Evolutionary conservation across 2,329 filamentous ascomycete genomes (phyloP).

Genomic region (Apiospora rasikravindrae): DNA sequence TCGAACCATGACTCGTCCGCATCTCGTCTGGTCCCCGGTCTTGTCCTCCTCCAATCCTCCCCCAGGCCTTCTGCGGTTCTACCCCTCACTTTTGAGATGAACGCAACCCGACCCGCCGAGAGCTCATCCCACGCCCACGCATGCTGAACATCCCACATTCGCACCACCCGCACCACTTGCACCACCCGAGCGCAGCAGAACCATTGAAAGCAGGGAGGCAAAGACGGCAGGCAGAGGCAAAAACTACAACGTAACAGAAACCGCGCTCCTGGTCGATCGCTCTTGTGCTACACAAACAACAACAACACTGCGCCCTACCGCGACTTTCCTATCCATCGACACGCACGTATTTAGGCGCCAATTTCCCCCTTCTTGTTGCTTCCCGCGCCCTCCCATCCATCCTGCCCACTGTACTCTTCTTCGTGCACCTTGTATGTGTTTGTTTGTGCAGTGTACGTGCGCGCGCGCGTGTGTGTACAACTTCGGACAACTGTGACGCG

Average conservation of each 20-base stretch:
- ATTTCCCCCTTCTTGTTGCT: not conserved
- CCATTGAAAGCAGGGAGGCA: not conserved
- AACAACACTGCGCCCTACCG: not conserved
- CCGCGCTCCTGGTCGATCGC: not conserved
- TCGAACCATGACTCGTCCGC: not conserved
- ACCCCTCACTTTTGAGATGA: constrained; percentile 6
- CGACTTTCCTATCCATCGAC: not conserved
- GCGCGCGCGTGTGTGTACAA: not conserved
- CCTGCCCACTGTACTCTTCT: not conserved
- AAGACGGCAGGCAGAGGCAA: not conserved
- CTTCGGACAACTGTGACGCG: not conserved
- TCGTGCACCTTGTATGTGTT: not conserved
- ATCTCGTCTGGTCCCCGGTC: not conserved
- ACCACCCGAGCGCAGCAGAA: not conserved
- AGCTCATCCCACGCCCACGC: not conserved
- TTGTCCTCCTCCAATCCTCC: not conserved
- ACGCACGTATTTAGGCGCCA: constrained; percentile 6
- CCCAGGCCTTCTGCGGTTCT: not conserved
- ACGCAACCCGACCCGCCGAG: not conserved
- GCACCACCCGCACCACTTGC: constrained; percentile 6
- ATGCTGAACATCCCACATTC: constrained; percentile 12
- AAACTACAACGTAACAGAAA: not conserved
- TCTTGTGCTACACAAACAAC: not conserved
- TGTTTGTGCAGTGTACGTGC: not conserved
- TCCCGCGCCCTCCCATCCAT: not conserved